Evolutionary conservation across 1,139 yeast species (phyloP).

Genomic region (Geotrichum phurueaensis): DNA sequence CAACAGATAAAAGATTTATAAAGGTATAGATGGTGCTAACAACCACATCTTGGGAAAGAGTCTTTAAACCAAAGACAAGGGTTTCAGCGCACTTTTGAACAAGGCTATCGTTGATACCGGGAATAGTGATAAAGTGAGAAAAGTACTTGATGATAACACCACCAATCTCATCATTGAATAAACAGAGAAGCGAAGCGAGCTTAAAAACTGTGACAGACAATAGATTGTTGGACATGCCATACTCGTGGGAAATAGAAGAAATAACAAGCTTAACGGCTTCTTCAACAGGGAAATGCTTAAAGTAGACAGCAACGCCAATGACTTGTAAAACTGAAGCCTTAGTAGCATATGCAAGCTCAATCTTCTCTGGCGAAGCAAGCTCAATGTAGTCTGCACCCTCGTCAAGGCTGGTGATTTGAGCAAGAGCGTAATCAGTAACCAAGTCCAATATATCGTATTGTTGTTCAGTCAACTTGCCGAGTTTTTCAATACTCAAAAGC

Average conservation of each 20-base stretch:
- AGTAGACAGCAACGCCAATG: constrained; percentile 38
- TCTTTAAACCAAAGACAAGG: constrained; percentile 42
- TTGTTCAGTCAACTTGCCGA: constrained; percentile 9
- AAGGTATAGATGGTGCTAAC: constrained; percentile 84
- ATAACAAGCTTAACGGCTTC: constrained; percentile 36
- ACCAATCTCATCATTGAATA: constrained; percentile 36
- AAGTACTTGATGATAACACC: constrained; percentile 30
- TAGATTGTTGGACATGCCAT: constrained; percentile 28
- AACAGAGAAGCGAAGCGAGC: constrained; percentile 50
- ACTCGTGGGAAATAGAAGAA: constrained; percentile 33
- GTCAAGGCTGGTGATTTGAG: constrained; percentile 37
- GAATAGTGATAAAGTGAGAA: constrained; percentile 42
- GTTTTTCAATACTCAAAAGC: constrained; percentile 22
- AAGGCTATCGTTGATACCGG: constrained; percentile 27
- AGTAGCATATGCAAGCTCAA: constrained; percentile 40
- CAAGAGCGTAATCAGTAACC: constrained; percentile 32
- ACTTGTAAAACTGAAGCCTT: constrained; percentile 43
- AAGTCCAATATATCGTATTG: constrained; percentile 26
- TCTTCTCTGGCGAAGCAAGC: constrained; percentile 39
- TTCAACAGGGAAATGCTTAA: constrained; percentile 29
- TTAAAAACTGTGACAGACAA: constrained; percentile 49
- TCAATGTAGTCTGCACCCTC: constrained; percentile 43
- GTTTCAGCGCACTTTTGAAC: constrained; percentile 36
- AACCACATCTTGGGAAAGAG: constrained; percentile 66
- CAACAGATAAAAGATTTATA: constrained; percentile 63